Conservation (phyloP, 352 stramenopile species). For the Lagenidium giganteum region DNA sequence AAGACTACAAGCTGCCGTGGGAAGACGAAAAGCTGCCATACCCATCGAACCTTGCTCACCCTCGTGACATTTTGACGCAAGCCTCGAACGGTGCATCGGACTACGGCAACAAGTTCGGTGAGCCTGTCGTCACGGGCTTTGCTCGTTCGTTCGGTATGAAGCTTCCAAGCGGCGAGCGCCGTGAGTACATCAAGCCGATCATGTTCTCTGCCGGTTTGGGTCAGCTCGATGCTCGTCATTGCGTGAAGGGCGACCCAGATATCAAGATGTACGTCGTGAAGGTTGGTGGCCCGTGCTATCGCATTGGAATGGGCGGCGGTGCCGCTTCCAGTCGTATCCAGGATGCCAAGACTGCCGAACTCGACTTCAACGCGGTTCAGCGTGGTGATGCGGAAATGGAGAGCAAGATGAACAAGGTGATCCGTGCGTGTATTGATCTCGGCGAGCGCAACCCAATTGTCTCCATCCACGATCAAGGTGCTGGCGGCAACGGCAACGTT, state of each 20-base stretch:
- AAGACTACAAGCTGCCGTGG: constrained; percentile 96
- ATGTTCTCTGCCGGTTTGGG: constrained; percentile 99
- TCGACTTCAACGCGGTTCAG: constrained; percentile 99
- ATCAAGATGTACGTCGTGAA: constrained; percentile 98
- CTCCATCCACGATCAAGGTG: constrained; percentile 99
- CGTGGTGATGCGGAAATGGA: constrained; percentile 99
- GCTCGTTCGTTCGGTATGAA: constrained; percentile 97
- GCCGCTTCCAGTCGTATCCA: constrained; percentile 95
- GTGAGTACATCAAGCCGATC: constrained; percentile 99
- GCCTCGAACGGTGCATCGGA: constrained; percentile 98
- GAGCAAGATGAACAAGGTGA: constrained; percentile 99
- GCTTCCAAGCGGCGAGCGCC: constrained; percentile 92
- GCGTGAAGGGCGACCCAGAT: constrained; percentile 92
- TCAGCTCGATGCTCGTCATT: constrained; percentile 93
- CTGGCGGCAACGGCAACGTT: constrained; percentile 99
- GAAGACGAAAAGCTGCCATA: constrained; percentile 92
- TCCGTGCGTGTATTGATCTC: constrained; percentile 97
- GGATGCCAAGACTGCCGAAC: constrained; percentile 88
- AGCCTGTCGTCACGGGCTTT: constrained; percentile 98
- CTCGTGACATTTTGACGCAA: constrained; percentile 95
- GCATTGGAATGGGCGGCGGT: constrained; percentile 98
- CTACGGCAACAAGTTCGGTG: constrained; percentile 99
- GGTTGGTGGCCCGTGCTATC: constrained; percentile 97
- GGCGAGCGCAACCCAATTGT: constrained; percentile 98
- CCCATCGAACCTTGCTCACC: constrained; percentile 84